Base-by-base conservation (phyloP, 176 grass and related monocot genomes). In the Secale cereale region DNA sequence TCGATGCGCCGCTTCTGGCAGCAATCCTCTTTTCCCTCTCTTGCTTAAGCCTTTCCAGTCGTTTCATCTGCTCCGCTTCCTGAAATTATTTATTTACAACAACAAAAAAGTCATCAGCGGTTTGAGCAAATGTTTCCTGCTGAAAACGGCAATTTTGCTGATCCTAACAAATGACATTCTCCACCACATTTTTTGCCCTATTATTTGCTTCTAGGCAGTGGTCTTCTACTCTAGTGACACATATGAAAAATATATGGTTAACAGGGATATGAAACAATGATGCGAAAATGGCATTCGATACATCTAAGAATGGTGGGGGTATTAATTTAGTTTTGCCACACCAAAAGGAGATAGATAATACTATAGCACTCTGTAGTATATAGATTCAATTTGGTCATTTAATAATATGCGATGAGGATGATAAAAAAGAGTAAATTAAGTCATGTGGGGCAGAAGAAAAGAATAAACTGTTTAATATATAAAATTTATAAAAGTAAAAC, bases 21-120 rank as follows among this genome's bases (percentile, higher is more conserved):
- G 96, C 81, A 79, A 98, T 98, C 85, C 91, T 94, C 86, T 98
- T 95, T 91, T 98, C 88, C 86, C 96, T 86, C 83, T 98, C 96
- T 70, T 86, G 78, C 86, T 94, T 98, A 73, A 98, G 88, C 74
- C 60, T 87, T 80, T 94, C 91, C 23, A 94, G 83, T n/a, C 96
- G 87, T 85, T 92, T 98, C 27, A 90, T 86, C 50, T 95, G 86
- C 83, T 98, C 96, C n/a, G 89, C 96, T 92, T 98, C 96, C 93
- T 98, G 78, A 33, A 83, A 83, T 28, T 70, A 11, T 3, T 41
- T 10, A 41, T 41, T 14, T 45, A 45, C 2, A 15, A 80, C 65
- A 23, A 66, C n/a, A 12, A 5, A 0, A 65, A 3, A 14, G 0
- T 50, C 15, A 50, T 50, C 46, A 17, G 4, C 9, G 83, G 15